A percentile compares a stretch with the other conserved stretches of the same genome.
phyloP scores from a whole-genome alignment of 1,284 basidiomycete genomes.

The Cryptococcus deneoformans region DNA sequence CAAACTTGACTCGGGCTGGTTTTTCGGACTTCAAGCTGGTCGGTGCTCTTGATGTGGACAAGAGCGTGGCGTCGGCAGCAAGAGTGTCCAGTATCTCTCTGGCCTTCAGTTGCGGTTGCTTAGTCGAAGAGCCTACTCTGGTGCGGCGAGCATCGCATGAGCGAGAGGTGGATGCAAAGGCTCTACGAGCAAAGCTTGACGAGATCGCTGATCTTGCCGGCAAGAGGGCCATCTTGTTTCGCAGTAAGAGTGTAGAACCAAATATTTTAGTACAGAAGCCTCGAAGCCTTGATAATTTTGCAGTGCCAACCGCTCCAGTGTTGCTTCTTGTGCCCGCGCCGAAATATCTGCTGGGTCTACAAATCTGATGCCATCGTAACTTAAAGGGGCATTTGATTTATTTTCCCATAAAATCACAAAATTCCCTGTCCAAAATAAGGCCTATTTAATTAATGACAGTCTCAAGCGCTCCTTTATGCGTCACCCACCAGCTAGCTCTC shows the following conservation, averaged over 20 bases:
- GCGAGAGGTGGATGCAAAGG: not conserved
- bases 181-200: not conserved
- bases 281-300: no score
- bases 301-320: no score
- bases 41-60: not conserved
- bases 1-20: not conserved
- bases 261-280: no score
- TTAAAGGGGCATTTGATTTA: not conserved
- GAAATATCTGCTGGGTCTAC: not conserved
- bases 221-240: not conserved
- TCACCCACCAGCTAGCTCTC: not conserved
- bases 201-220: not conserved
- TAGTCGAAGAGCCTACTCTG: not conserved
- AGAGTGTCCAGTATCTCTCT: not conserved
- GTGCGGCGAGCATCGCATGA: not conserved
- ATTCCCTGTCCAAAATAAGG: not conserved
- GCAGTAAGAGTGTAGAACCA: no score
- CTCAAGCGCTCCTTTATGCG: not conserved
- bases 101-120: not conserved
- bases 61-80: not conserved
- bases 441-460: not conserved
- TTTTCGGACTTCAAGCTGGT: not conserved
- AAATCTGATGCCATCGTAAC: not conserved
- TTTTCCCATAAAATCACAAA: not conserved
- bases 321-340: no score